Conservation (phyloP, 805 yeast species). For the Metahyphopichia silvanorum region DNA sequence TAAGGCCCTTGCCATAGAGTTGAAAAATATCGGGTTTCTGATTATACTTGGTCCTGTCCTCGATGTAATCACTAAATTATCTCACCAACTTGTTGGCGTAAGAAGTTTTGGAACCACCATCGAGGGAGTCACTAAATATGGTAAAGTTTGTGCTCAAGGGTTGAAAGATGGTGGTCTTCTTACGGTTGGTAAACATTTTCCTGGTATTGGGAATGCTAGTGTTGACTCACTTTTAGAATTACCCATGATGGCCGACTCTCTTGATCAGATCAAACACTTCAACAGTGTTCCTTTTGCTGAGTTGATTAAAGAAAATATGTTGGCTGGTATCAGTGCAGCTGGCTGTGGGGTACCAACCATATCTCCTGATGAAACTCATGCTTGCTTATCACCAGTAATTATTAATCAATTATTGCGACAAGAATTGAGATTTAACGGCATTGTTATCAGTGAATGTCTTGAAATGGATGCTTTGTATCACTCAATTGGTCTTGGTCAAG, state of each 20-base stretch:
- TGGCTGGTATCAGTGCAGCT: constrained; percentile 58
- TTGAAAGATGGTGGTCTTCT: constrained; percentile 51
- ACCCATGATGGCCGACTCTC: constrained; percentile 56
- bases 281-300: constrained; percentile 51
- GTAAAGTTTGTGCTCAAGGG: constrained; percentile 51
- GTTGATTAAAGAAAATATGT: constrained; percentile 39
- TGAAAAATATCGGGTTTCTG: constrained; percentile 52
- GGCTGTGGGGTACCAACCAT: constrained; percentile 65
- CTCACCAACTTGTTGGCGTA: constrained; percentile 57
- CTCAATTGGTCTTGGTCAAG: constrained; percentile 65
- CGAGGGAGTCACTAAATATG: constrained; percentile 55
- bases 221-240: constrained; percentile 56
- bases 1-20: constrained; percentile 52
- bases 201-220: constrained; percentile 62
- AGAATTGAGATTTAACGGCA: constrained; percentile 52
- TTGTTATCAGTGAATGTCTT: constrained; percentile 57
- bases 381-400: constrained; percentile 55
- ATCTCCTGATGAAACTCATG: constrained; percentile 59
- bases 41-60: constrained; percentile 60
- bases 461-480: constrained; percentile 63
- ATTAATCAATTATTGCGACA: constrained; percentile 48
- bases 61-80: constrained; percentile 55
- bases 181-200: constrained; percentile 62
- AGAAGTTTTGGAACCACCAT: constrained; percentile 60
- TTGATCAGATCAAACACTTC: constrained; percentile 48